A percentile compares a stretch with the other conserved stretches of the same genome.
Conservation (phyloP, 768 basidiomycete genomes). For the Lactarius sp. region DNA sequence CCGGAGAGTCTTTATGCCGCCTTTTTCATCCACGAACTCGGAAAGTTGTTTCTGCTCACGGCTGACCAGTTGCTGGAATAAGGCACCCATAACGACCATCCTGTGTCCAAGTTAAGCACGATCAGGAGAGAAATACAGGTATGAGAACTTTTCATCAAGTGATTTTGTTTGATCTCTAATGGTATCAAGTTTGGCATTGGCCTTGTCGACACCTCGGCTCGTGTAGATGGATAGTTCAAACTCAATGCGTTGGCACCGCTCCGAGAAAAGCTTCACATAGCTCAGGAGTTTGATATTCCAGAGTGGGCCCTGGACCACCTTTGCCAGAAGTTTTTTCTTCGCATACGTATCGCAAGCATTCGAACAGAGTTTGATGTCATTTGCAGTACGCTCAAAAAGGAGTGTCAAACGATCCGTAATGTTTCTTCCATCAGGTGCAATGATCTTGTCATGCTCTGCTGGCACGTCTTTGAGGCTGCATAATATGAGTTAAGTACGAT, state of each 20-base stretch:
- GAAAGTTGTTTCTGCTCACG: slow-evolving; percentile 21
- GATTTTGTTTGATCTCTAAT: slow-evolving; percentile 10
- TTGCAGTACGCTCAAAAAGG: slow-evolving; percentile 30
- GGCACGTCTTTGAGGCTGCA: slow-evolving; percentile 32
- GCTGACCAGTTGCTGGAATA: slow-evolving; percentile 22
- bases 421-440: slow-evolving; percentile 33
- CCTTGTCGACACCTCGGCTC: slow-evolving; percentile 8
- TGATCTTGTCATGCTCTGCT: slow-evolving; percentile 3
- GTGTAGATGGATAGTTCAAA: slow-evolving; percentile 32
- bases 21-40: slow-evolving; percentile 24
- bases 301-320: slow-evolving; percentile 29
- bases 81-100: slow-evolving; percentile 19
- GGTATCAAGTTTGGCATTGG: slow-evolving; percentile 18
- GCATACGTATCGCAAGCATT: slow-evolving; percentile 34
- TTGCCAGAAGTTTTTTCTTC: slow-evolving; percentile 31
- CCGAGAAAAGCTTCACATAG: slow-evolving; percentile 28
- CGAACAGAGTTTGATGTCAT: slow-evolving; percentile 33
- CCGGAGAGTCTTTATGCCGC: slow-evolving; percentile 25
- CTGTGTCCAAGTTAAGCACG: slow-evolving; percentile 5
- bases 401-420: slow-evolving; percentile 35
- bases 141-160: slow-evolving; percentile 23
- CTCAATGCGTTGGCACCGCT: slow-evolving; percentile 28
- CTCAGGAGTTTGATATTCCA: slow-evolving; percentile 31
- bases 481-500: not conserved
- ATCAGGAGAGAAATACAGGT: not conserved